Conservation (phyloP, 352 stramenopile species). For the Aphanomyces invadans region DNA sequence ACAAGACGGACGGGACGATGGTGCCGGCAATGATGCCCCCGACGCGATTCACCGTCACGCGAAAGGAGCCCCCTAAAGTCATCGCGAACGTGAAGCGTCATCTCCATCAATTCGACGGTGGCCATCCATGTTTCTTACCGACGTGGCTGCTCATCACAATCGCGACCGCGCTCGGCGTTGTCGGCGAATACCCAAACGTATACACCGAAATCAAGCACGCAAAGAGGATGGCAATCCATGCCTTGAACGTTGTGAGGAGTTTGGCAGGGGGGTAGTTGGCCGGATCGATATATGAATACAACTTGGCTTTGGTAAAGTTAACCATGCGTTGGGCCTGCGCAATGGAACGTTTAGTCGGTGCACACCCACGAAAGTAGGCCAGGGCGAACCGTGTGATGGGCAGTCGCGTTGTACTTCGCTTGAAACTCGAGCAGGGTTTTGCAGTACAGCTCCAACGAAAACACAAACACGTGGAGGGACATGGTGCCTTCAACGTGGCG, state of each 20-base stretch:
- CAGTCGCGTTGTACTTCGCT: slow-evolving; percentile 51
- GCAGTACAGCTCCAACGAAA: slow-evolving; percentile 79
- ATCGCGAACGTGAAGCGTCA: background rate
- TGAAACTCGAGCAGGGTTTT: slow-evolving; percentile 67
- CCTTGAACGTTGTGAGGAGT: slow-evolving; percentile 45
- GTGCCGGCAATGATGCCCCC: slow-evolving; percentile 70
- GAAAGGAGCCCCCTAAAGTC: slow-evolving; percentile 47
- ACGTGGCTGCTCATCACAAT: slow-evolving; percentile 79
- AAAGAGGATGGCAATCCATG: slow-evolving; percentile 49
- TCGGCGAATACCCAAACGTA: slow-evolving; percentile 65
- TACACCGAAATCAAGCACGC: slow-evolving; percentile 65
- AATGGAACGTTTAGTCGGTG: background rate
- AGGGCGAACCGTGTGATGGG: slow-evolving; percentile 31
- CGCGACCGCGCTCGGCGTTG: slow-evolving; percentile 45
- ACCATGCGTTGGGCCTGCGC: slow-evolving; percentile 33
- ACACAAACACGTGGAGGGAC: slow-evolving; percentile 73
- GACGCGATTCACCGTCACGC: slow-evolving; percentile 74
- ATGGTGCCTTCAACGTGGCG: slow-evolving; percentile 76
- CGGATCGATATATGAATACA: slow-evolving; percentile 41
- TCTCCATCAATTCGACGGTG: background rate
- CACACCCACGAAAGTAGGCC: background rate
- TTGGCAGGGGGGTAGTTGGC: slow-evolving; percentile 39
- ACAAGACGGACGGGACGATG: slow-evolving; percentile 72
- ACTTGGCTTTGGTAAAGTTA: slow-evolving; percentile 43
- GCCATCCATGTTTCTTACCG: slow-evolving; percentile 25